Percentiles rank a stretch among this genome's conserved stretches.
These are phyloP conservation scores for Mycena albidolilacea DNA, from an alignment of 768 basidiomycete species.

Conservation along the genomic window DNA sequence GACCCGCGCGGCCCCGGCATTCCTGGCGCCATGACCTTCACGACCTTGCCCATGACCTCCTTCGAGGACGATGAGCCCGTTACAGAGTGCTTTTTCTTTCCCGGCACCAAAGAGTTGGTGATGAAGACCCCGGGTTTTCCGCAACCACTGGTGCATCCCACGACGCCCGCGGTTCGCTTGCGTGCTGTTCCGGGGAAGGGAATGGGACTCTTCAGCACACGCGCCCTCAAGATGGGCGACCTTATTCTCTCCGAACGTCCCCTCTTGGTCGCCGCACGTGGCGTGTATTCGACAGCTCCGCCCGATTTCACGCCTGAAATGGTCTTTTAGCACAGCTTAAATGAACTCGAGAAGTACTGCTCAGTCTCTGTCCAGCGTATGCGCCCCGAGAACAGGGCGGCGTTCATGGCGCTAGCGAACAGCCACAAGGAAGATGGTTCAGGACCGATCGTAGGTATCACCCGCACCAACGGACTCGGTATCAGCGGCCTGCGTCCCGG, in stretches of 20 bases:
- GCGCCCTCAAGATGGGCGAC: slow-evolving; percentile 47
- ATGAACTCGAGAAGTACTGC: slow-evolving; percentile 39
- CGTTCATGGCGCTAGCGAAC: slow-evolving; percentile 47
- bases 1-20: no score
- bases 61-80: not conserved
- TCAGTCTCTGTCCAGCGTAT: slow-evolving; percentile 39
- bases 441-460: slow-evolving; percentile 47
- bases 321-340: slow-evolving; percentile 11
- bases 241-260: slow-evolving; percentile 58
- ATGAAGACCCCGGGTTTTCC: slow-evolving; percentile 31
- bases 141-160: slow-evolving; percentile 33
- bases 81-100: slow-evolving; percentile 33
- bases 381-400: slow-evolving; percentile 38
- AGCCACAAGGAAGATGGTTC: slow-evolving; percentile 49
- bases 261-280: slow-evolving; percentile 47
- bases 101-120: slow-evolving; percentile 32
- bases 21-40: not conserved
- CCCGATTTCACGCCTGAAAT: not conserved
- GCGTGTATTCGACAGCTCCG: not conserved
- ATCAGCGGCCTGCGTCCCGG: slow-evolving; percentile 39
- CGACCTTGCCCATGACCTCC: not conserved
- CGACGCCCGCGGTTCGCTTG: slow-evolving; percentile 28
- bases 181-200: slow-evolving; percentile 43
- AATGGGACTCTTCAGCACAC: slow-evolving; percentile 51
- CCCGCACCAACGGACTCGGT: slow-evolving; percentile 51